Percentiles rank a stretch among this genome's conserved stretches.
phyloP scores from a whole-genome alignment of 1,284 basidiomycete species.

The Tilletia setariae region DNA sequence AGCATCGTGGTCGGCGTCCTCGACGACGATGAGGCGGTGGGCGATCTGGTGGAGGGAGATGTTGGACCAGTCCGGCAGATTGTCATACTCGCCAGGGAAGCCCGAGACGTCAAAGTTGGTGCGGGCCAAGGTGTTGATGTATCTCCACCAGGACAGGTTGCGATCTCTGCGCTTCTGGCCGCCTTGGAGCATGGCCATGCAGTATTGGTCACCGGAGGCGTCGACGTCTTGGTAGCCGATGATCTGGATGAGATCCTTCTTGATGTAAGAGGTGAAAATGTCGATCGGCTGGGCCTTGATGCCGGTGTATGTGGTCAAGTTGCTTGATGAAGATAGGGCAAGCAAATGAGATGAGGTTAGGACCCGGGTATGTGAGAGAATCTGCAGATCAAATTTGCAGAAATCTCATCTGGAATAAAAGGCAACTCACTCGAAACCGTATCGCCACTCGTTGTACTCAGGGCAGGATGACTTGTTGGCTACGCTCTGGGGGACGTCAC shows the following conservation, averaged over 20 bases:
- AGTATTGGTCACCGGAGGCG: conserved; percentile 23
- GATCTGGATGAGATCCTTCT: conserved; percentile 46
- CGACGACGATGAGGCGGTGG: conserved; percentile 41
- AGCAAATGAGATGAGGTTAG: background rate
- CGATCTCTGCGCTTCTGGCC: conserved; percentile 38
- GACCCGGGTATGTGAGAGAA: background rate
- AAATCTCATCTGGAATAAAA: no score
- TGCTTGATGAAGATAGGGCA: conserved; percentile 11
- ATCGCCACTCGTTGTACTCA: conserved; percentile 28
- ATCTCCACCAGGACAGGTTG: conserved; percentile 39
- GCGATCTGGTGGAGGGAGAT: conserved; percentile 28
- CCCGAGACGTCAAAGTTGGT: conserved; percentile 32
- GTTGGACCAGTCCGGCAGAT: conserved; percentile 45
- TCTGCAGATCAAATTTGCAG: no score
- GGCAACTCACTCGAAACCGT: conserved; percentile 30
- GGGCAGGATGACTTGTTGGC: conserved; percentile 23
- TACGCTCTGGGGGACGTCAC: conserved; percentile 19
- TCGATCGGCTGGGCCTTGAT: conserved; percentile 30
- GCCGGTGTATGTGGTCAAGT: conserved; percentile 39
- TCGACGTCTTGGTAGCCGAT: conserved; percentile 44
- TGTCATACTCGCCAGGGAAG: conserved; percentile 36
- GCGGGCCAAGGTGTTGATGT: conserved; percentile 37
- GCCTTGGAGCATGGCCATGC: conserved; percentile 31
- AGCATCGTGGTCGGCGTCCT: conserved; percentile 43
- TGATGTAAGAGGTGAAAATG: conserved; percentile 45